Percentiles rank a stretch among this genome's conserved stretches.
Conservation (phyloP, 163 green algal genomes). For the Scenedesmus sp. region DNA sequence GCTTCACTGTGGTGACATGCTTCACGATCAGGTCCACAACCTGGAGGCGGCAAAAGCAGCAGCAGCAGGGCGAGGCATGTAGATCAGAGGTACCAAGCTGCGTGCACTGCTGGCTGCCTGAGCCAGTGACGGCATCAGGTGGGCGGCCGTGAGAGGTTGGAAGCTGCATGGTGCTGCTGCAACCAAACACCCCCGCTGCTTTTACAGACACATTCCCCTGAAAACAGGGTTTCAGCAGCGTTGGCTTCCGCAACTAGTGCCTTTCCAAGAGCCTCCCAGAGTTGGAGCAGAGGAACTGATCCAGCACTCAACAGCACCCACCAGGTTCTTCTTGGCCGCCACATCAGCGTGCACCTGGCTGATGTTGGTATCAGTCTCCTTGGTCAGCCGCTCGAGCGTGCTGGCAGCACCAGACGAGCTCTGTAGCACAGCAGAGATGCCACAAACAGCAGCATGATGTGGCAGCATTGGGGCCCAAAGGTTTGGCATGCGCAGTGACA, state of each 20-base stretch:
- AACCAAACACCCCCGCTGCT: background rate
- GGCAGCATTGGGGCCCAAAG: background rate
- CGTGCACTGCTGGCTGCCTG: background rate
- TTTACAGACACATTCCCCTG: background rate
- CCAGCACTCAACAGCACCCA: conserved; percentile 50
- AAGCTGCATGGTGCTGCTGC: background rate
- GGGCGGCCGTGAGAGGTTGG: background rate
- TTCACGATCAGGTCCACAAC: conserved; percentile 78
- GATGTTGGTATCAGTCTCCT: conserved; percentile 72
- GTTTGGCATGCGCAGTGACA: background rate
- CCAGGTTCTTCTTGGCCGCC: conserved; percentile 80
- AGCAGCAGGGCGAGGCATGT: background rate
- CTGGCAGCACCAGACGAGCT: conserved; percentile 75
- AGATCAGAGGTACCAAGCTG: background rate
- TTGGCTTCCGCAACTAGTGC: too few species aligned
- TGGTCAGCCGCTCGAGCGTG: conserved; percentile 73
- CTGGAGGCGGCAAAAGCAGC: conserved; percentile 48
- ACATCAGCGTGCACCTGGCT: conserved; percentile 76
- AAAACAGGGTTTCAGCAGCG: too few species aligned
- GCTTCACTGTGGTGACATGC: conserved; percentile 78
- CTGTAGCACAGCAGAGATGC: conserved; percentile 57
- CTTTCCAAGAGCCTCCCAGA: too few species aligned
- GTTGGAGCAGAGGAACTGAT: background rate
- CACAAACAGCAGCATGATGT: background rate
- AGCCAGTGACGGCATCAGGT: too few species aligned